phyloP scores from a whole-genome alignment of 2,329 filamentous ascomycete genomes.

The Podosphaera fusca region DNA sequence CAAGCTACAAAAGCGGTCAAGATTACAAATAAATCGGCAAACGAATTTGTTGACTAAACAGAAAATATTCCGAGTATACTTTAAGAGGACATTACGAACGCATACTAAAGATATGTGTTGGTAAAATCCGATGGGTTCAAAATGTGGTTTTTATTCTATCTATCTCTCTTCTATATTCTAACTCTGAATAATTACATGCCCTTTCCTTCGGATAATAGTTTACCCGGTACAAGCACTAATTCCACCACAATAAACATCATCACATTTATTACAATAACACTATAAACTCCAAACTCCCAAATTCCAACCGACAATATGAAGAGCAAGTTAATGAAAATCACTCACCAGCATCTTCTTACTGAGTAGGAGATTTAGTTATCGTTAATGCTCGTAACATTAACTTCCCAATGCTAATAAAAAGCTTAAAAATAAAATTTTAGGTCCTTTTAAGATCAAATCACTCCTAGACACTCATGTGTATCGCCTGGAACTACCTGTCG shows the following conservation, averaged over 20 bases:
- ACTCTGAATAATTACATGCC: too few species aligned
- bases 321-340: too few species aligned
- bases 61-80: neutral
- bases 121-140: too few species aligned
- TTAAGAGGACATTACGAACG: neutral
- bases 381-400: slow-evolving; percentile 1
- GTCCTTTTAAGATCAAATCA: neutral
- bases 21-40: neutral
- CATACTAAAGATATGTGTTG: neutral
- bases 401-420: neutral
- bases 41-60: neutral
- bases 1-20: neutral
- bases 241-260: too few species aligned
- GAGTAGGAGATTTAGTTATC: neutral
- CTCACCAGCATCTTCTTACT: neutral
- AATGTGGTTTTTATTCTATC: too few species aligned
- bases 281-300: too few species aligned
- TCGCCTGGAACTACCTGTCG: neutral
- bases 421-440: neutral
- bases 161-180: too few species aligned
- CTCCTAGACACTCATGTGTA: neutral
- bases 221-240: too few species aligned
- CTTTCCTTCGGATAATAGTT: too few species aligned
- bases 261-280: too few species aligned
- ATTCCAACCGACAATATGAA: too few species aligned